phyloP scores from a whole-genome alignment of 2,329 filamentous ascomycete genomes.

The Cladosporium sp. region DNA sequence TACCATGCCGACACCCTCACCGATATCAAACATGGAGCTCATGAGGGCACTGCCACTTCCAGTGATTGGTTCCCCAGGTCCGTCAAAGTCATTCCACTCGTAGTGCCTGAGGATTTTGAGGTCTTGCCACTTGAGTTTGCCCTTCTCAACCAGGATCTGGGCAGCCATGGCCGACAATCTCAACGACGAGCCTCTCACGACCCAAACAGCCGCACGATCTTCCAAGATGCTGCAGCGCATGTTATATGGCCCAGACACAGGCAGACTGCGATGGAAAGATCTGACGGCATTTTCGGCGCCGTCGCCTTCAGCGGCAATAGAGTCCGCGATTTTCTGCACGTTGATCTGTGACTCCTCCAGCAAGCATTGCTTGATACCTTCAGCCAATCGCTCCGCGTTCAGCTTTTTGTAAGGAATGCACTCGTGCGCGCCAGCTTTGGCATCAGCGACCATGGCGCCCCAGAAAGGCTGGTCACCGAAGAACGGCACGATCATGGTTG shows the following conservation, averaged over 20 bases:
- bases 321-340: conserved; percentile 60
- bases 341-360: conserved; percentile 61
- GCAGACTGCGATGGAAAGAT: conserved; percentile 65
- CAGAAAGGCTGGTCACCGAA: conserved; percentile 81
- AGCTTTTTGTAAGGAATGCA: conserved; percentile 70
- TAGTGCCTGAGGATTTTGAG: conserved; percentile 66
- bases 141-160: conserved; percentile 62
- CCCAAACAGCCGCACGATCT: conserved; percentile 67
- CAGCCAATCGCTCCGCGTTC: conserved; percentile 63
- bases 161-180: conserved; percentile 66
- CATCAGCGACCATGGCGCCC: conserved; percentile 67
- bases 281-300: conserved; percentile 70
- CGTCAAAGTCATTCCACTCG: conserved; percentile 78
- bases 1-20: conserved; percentile 65
- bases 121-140: conserved; percentile 64
- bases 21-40: conserved; percentile 60
- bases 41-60: conserved; percentile 64
- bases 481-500: conserved; percentile 77
- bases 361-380: conserved; percentile 70
- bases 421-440: conserved; percentile 63
- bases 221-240: conserved; percentile 69
- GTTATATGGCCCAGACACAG: conserved; percentile 45
- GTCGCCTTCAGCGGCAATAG: conserved; percentile 67
- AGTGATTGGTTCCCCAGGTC: conserved; percentile 71
- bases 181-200: conserved; percentile 61